phyloP scores from a whole-genome alignment of 1,139 yeast species.

The Torulaspora globosa region DNA sequence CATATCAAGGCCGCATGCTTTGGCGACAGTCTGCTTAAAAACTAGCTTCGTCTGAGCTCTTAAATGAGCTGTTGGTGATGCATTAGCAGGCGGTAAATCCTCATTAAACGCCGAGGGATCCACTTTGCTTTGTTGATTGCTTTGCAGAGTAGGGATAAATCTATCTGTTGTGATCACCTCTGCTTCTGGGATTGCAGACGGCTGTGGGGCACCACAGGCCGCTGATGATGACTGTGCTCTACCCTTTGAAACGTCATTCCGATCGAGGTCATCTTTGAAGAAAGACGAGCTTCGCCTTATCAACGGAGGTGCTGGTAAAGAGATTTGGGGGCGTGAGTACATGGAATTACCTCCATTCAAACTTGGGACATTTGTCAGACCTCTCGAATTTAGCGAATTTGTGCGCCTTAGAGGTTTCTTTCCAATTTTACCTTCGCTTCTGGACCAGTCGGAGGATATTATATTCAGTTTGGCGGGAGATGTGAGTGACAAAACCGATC shows the following conservation, averaged over 20 bases:
- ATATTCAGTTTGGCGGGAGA: conserved; percentile 49
- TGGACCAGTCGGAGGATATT: conserved; percentile 42
- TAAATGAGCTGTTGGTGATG: conserved; percentile 52
- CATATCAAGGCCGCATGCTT: conserved; percentile 87
- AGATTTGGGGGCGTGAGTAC: conserved; percentile 26
- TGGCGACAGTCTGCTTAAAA: conserved; percentile 83
- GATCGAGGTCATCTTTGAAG: conserved; percentile 30
- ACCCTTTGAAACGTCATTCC: conserved; percentile 5
- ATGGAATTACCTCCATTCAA: conserved; percentile 5
- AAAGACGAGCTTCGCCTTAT: conserved; percentile 34
- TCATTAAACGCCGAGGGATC: conserved; percentile 28
- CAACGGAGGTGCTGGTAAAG: conserved; percentile 30
- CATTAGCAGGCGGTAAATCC: conserved; percentile 43
- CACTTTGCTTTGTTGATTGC: conserved; percentile 39
- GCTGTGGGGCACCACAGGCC: conserved; percentile 4
- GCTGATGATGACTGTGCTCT: conserved; percentile 11
- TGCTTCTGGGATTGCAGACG: conserved; percentile 4
- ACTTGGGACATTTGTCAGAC: conserved; percentile 5
- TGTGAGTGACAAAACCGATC: conserved; percentile 38
- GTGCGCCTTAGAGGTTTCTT: conserved; percentile 27
- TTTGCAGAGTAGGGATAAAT: conserved; percentile 50
- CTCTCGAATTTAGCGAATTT: conserved; percentile 23
- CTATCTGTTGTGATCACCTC: conserved; percentile 40
- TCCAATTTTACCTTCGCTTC: conserved; percentile 23
- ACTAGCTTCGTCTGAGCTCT: conserved; percentile 66